Percentiles rank a stretch among this genome's conserved stretches.
phyloP scores from a whole-genome alignment of 768 basidiomycete genomes.

The Leccinum broughii region DNA sequence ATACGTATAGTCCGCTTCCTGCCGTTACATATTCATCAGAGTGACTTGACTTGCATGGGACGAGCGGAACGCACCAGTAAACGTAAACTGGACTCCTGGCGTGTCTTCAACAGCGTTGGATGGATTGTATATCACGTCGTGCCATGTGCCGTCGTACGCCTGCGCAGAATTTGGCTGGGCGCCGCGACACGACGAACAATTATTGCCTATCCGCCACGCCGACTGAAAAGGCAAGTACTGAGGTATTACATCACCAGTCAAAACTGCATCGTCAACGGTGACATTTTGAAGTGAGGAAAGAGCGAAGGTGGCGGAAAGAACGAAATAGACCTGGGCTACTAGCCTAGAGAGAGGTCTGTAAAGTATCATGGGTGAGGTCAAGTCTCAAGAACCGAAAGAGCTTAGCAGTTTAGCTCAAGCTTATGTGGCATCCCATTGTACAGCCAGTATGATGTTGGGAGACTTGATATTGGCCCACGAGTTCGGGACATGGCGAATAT shows the following conservation, averaged over 20 bases:
- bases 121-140: conserved; percentile 7
- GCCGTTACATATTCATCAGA: too few species aligned
- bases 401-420: too few species aligned
- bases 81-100: conserved; percentile 4
- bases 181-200: not conserved
- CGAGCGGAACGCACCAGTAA: conserved; percentile 6
- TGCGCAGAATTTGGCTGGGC: not conserved
- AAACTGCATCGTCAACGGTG: conserved; percentile 18
- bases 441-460: too few species aligned
- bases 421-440: too few species aligned
- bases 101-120: not conserved
- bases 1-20: too few species aligned
- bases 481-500: too few species aligned
- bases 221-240: conserved; percentile 9
- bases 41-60: not conserved
- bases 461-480: too few species aligned
- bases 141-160: conserved; percentile 21
- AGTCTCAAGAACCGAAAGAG: too few species aligned
- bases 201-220: conserved; percentile 9
- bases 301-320: not conserved
- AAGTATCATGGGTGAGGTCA: too few species aligned
- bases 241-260: conserved; percentile 6
- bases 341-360: too few species aligned
- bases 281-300: conserved; percentile 14
- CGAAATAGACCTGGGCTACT: too few species aligned